Evolutionary conservation across 768 basidiomycete species (phyloP), one percentile per base, ranked within the genome.

Genomic region (Leucogyrophana mollusca): DNA sequence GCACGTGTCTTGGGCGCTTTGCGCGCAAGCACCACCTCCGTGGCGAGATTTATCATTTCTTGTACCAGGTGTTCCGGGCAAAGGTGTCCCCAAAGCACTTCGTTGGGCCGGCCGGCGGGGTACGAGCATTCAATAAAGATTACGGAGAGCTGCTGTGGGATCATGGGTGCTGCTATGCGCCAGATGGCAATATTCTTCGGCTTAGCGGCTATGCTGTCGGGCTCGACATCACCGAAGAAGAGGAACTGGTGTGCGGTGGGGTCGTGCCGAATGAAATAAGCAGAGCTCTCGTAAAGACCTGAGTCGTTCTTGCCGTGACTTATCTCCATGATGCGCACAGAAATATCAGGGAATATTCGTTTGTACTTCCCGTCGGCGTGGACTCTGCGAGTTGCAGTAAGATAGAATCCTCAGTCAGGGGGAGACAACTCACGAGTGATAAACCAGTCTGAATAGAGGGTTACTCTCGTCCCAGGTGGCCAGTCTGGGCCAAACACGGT

Each of bases 51-150:
- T 7, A 73, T 57, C 45, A 98, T 74, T 67, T 98, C 95, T 44
- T 80, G 75, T 2, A 78, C 77, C 24, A 98, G 70, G 54, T 90
- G 87, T 18, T 81, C 81, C 0, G 95, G 93, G 25, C 76, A 86
- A 10, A 98, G 76, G 56, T 98, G 95, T 0, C 95, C 95, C 62
- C 81, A 95, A 34, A 97, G 73, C 43, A 72, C 60, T 37, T 82
- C 76, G 52, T 82, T 75, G 14, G 76, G 72, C 48, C 94, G 75
- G 0, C 85, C 85, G 1, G 81, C 77, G 17, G 87, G 83, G 71
- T 85, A 93, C 2, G 93, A 95, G 64, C 95, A 97, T 69, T 97
- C 95, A 59, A 98, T 90, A 61, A 98, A 97, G 46, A 97, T 78
- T n/a, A 80, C 75, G 24, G 79, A 76, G 13, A 97, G 77, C 3